Percentiles rank a stretch among this genome's conserved stretches.
These are phyloP conservation scores for Entoloma clypeatum DNA, from an alignment of 1,284 basidiomycete genomes.

Conservation along the genomic window DNA sequence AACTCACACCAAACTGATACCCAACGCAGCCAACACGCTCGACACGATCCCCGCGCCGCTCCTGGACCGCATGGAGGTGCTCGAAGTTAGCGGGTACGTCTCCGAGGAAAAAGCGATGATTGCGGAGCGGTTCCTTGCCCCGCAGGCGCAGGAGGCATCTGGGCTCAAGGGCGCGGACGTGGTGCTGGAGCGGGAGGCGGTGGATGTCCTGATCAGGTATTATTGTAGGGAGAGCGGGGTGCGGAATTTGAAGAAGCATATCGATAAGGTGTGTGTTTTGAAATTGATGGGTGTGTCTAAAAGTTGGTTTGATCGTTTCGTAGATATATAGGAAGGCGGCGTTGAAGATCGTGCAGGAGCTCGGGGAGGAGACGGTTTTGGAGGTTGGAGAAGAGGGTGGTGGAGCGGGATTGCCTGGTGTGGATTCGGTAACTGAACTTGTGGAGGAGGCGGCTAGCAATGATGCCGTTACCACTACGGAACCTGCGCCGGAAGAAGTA, in stretches of 20 bases:
- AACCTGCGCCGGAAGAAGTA: constrained; percentile 9
- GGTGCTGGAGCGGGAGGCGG: constrained; percentile 68
- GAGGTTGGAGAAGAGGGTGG: constrained; percentile 44
- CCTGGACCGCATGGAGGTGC: constrained; percentile 95
- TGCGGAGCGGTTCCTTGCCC: constrained; percentile 87
- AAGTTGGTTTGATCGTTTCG: constrained; percentile 6
- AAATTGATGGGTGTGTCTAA: constrained; percentile 6
- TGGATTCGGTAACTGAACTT: too few species aligned
- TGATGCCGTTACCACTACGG: constrained; percentile 5
- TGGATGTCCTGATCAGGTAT: constrained; percentile 92
- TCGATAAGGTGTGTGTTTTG: constrained; percentile 72
- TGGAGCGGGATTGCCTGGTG: too few species aligned
- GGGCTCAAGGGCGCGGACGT: constrained; percentile 87
- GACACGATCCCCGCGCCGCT: constrained; percentile 97
- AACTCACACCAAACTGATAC: neutral
- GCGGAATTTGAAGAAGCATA: constrained; percentile 91
- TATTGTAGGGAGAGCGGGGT: constrained; percentile 98
- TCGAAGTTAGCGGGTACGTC: constrained; percentile 96
- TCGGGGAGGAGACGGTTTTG: constrained; percentile 86
- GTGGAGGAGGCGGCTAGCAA: constrained; percentile 11
- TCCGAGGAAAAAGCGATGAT: constrained; percentile 96
- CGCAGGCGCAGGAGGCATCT: constrained; percentile 90
- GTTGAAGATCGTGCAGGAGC: constrained; percentile 86
- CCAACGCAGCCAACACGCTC: constrained; percentile 79
- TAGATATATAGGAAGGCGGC: constrained; percentile 98